Conservation (phyloP, 768 basidiomycete genomes). For the Lactarius hatsudake region DNA sequence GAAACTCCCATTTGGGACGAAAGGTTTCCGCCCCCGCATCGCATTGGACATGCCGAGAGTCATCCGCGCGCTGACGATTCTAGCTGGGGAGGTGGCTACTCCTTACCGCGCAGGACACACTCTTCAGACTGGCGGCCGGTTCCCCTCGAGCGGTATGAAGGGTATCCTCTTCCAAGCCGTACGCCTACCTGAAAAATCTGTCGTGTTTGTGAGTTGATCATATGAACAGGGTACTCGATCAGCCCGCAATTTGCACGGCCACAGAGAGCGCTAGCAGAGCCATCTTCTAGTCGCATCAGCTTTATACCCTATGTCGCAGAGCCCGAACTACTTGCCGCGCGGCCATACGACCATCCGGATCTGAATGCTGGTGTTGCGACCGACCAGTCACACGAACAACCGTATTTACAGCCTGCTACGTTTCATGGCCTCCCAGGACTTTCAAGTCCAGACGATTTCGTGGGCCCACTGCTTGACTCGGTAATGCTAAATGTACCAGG, state of each 20-base stretch:
- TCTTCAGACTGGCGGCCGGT: slow-evolving; percentile 18
- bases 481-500: slow-evolving; percentile 11
- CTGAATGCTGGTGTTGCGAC: background rate
- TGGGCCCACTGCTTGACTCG: slow-evolving; percentile 18
- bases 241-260: slow-evolving; percentile 6
- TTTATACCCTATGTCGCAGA: slow-evolving; percentile 17
- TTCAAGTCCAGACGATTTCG: slow-evolving; percentile 12
- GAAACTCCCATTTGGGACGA: slow-evolving; percentile 18
- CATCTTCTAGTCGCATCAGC: slow-evolving; percentile 19
- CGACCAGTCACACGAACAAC: slow-evolving; percentile 4
- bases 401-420: slow-evolving; percentile 9
- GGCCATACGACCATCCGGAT: slow-evolving; percentile 5
- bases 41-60: slow-evolving; percentile 27
- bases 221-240: slow-evolving; percentile 5
- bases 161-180: slow-evolving; percentile 6
- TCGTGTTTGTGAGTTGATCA: background rate
- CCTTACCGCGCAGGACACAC: slow-evolving; percentile 3
- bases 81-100: slow-evolving; percentile 4
- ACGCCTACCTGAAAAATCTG: background rate
- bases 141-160: slow-evolving; percentile 5
- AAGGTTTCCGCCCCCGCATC: slow-evolving; percentile 10
- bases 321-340: slow-evolving; percentile 8
- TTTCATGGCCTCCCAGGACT: slow-evolving; percentile 3
- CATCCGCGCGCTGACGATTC: slow-evolving; percentile 26
- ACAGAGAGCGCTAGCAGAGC: slow-evolving; percentile 18